A percentile compares a stretch with the other conserved stretches of the same genome.
Conservation (phyloP, 2,329 filamentous ascomycete species). For the Zasmidium cellare region DNA sequence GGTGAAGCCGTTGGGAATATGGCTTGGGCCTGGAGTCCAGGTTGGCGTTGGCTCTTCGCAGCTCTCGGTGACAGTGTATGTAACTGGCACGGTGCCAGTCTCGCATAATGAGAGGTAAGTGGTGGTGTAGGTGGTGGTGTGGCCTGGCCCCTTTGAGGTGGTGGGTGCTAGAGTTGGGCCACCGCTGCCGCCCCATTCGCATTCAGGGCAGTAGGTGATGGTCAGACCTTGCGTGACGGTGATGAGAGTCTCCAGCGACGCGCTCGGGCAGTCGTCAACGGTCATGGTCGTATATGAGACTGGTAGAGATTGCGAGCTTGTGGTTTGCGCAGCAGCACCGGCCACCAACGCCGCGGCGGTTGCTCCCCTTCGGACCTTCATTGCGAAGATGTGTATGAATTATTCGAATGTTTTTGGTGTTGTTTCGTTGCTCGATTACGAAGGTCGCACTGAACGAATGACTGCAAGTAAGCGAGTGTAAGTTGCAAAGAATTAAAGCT, state of each 20-base stretch:
- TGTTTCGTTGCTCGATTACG: neutral
- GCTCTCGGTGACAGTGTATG: constrained; percentile 40
- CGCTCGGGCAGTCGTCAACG: constrained; percentile 33
- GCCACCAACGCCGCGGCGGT: constrained; percentile 26
- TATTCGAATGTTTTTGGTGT: neutral
- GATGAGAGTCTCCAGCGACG: constrained; percentile 32
- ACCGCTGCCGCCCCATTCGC: constrained; percentile 21
- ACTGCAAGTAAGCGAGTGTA: constrained; percentile 13
- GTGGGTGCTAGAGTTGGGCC: constrained; percentile 8
- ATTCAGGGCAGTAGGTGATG: constrained; percentile 39
- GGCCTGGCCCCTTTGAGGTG: constrained; percentile 18
- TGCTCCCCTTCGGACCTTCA: constrained; percentile 29
- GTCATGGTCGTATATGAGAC: constrained; percentile 36
- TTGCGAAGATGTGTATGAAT: constrained; percentile 14
- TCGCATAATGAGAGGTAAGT: constrained; percentile 36
- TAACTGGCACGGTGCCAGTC: constrained; percentile 33
- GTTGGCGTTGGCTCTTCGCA: constrained; percentile 36
- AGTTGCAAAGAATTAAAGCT: constrained; percentile 33
- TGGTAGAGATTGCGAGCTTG: constrained; percentile 7
- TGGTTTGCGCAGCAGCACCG: constrained; percentile 27
- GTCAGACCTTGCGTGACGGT: constrained; percentile 37
- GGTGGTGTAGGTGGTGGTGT: constrained; percentile 40
- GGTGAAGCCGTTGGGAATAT: constrained; percentile 38
- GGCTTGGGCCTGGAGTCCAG: constrained; percentile 33
- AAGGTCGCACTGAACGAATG: constrained; percentile 5